Base-by-base conservation (phyloP, 257 asterid genomes). In the Jasminum sambac region DNA sequence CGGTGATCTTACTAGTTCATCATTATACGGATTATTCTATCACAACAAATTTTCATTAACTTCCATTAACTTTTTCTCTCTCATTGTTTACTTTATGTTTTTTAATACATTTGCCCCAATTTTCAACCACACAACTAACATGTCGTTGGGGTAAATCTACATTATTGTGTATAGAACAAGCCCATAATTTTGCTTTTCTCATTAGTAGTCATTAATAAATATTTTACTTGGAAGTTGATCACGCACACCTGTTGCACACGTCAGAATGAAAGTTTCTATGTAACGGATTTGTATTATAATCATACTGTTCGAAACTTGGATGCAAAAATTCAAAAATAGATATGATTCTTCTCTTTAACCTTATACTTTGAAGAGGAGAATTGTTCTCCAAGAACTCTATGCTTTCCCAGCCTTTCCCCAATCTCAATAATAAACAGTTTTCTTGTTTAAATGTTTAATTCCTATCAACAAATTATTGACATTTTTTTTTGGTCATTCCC, bases 1-100 rank as follows among this genome's bases (percentile, higher is more conserved):
- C 85, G 85, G 97, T 93, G 86, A 75, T 63, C 41, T 70, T 72
- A 2, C 68, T 43, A 13, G 30, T 40, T 30, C 26, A 37, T 75
- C 8, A 8, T 52, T 5, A 65, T n/a, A n/a, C n/a, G n/a, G n/a
- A n/a, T n/a, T n/a, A n/a, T n/a, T n/a, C n/a, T n/a, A n/a, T n/a
- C n/a, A n/a, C n/a, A n/a, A n/a, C n/a, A n/a, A n/a, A n/a, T n/a
- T n/a, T n/a, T n/a, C n/a, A n/a, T n/a, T n/a, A n/a, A n/a, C n/a
- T n/a, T n/a, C n/a, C n/a, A n/a, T n/a, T n/a, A n/a, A n/a, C n/a
- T n/a, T n/a, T n/a, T n/a, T n/a, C n/a, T n/a, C n/a, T n/a, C n/a
- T n/a, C n/a, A n/a, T n/a, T n/a, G n/a, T n/a, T n/a, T n/a, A n/a
- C n/a, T n/a, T n/a, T n/a, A n/a, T n/a, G n/a, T n/a, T n/a, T n/a